These are phyloP conservation scores for Claviceps pazoutovae DNA, from an alignment of 2,329 filamentous ascomycete species.

Conservation along the genomic window DNA sequence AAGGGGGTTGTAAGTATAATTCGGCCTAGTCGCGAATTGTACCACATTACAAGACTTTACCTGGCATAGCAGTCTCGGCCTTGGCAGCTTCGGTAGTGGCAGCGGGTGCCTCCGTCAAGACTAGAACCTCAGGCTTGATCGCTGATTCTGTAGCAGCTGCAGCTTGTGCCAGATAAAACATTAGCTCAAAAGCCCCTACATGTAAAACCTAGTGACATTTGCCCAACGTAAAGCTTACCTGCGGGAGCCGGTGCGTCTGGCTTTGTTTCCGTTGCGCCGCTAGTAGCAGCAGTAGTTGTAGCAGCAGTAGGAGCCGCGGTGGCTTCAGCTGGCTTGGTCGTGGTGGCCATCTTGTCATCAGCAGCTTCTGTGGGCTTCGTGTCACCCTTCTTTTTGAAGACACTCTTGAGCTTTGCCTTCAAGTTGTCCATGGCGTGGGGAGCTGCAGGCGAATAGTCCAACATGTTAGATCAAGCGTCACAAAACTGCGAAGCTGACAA, in stretches of 20 bases:
- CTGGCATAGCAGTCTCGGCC: constrained; percentile 1
- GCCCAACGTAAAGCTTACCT: constrained; percentile 12
- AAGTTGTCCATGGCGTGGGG: constrained; percentile 38
- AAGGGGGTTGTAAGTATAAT: background rate
- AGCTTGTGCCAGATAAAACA: constrained; percentile 10
- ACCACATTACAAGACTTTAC: background rate
- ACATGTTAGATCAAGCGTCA: constrained; percentile 3
- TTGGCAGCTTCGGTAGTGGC: constrained; percentile 1
- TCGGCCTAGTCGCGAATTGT: too few relatives aligned
- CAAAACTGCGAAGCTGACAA: background rate
- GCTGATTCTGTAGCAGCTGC: constrained; percentile 9
- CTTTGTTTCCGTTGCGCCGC: constrained; percentile 24
- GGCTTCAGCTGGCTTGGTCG: constrained; percentile 14
- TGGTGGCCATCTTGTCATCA: constrained; percentile 11
- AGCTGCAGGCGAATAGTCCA: constrained; percentile 20
- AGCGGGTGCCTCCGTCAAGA: background rate
- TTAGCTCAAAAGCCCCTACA: background rate
- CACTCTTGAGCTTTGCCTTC: constrained; percentile 40
- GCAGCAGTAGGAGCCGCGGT: constrained; percentile 12
- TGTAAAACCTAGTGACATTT: background rate
- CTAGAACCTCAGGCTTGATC: background rate
- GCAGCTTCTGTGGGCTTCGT: constrained; percentile 15
- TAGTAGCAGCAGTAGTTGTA: constrained; percentile 15
- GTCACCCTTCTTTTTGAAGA: constrained; percentile 34
- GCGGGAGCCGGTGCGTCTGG: constrained; percentile 17